Conservation (phyloP, 108 stramenopile species). For the Pseudonitzschia multiseries region DNA sequence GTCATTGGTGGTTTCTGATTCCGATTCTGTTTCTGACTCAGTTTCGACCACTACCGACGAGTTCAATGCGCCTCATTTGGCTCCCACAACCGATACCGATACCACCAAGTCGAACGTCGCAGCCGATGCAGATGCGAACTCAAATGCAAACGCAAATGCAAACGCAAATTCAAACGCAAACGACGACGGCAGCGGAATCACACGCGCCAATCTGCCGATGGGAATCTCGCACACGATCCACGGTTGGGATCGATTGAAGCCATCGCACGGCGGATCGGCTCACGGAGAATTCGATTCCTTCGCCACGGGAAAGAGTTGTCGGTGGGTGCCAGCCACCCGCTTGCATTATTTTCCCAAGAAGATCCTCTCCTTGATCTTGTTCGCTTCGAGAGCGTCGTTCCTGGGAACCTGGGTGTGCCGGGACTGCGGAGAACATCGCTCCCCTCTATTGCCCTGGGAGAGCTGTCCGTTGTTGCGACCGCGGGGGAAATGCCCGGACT, state of each 20-base stretch:
- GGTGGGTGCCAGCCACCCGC: constrained; percentile 4
- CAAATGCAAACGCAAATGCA: no score
- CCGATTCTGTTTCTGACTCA: background rate
- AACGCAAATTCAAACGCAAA: no score
- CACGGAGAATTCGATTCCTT: constrained; percentile 13
- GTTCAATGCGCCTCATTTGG: no score
- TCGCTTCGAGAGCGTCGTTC: constrained; percentile 6
- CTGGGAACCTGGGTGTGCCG: constrained; percentile 10
- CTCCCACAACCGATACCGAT: no score
- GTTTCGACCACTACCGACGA: no score
- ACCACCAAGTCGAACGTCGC: background rate
- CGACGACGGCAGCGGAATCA: no score
- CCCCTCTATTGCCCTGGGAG: background rate
- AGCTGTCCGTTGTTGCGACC: background rate
- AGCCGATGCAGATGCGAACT: background rate
- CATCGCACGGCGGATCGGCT: constrained; percentile 12
- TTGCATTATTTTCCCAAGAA: constrained; percentile 3
- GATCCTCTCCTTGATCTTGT: constrained; percentile 10
- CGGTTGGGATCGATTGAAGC: constrained; percentile 13
- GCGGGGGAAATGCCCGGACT: constrained; percentile 16
- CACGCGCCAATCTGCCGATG: background rate
- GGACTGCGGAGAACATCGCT: constrained; percentile 7
- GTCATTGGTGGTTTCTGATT: background rate
- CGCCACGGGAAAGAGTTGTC: constrained; percentile 12
- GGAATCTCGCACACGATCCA: background rate